A percentile compares a stretch with the other conserved stretches of the same genome.
phyloP scores from a whole-genome alignment of 2,329 filamentous ascomycete species.

The Fusarium nematophilum region DNA sequence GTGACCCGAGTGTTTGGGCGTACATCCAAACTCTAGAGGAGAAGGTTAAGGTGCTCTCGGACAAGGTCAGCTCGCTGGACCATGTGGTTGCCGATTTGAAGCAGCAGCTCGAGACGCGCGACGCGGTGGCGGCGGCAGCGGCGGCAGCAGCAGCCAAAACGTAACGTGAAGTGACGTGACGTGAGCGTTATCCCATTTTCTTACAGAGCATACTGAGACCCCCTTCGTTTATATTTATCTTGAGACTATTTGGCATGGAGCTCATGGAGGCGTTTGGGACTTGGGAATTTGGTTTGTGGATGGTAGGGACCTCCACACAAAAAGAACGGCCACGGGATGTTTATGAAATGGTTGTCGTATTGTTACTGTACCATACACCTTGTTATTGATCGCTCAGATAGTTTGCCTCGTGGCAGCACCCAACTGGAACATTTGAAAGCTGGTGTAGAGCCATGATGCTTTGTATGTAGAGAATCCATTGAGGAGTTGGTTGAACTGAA shows the following conservation, averaged over 20 bases:
- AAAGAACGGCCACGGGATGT: constrained; percentile 47
- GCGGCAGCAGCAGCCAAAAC: constrained; percentile 36
- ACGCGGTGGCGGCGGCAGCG: constrained; percentile 34
- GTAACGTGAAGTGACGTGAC: constrained; percentile 21
- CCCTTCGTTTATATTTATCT: constrained; percentile 33
- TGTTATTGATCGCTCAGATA: constrained; percentile 39
- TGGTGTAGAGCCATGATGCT: constrained; percentile 31
- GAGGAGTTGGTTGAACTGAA: constrained; percentile 4
- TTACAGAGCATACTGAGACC: constrained; percentile 41
- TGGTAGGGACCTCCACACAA: constrained; percentile 46
- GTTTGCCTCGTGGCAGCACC: constrained; percentile 38
- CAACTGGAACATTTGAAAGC: constrained; percentile 11
- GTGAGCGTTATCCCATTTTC: constrained; percentile 16
- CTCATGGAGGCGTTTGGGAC: constrained; percentile 46
- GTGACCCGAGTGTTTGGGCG: constrained; percentile 73
- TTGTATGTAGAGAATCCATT: constrained; percentile 37
- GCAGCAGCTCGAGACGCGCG: constrained; percentile 49
- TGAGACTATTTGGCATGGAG: constrained; percentile 43
- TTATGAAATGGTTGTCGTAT: constrained; percentile 37
- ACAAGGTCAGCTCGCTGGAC: constrained; percentile 50
- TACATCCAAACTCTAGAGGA: constrained; percentile 79
- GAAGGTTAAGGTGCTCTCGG: constrained; percentile 52
- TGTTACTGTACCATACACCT: constrained; percentile 45
- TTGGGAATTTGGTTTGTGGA: constrained; percentile 44
- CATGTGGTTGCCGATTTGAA: constrained; percentile 49